phyloP scores from a whole-genome alignment of 106 monocot genomes.

The Ottelia alismoides region DNA sequence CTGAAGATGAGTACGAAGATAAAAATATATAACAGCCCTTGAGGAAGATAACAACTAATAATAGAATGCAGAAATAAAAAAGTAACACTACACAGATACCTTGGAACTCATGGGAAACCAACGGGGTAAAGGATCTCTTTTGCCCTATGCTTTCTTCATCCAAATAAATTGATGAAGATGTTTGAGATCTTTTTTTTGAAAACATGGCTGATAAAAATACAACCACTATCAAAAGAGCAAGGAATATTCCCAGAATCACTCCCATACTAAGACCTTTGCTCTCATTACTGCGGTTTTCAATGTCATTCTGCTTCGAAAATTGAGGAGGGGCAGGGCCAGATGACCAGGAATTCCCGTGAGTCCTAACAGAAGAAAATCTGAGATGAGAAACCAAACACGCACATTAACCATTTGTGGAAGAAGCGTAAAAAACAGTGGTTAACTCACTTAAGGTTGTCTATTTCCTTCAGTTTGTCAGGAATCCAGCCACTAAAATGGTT shows the following conservation, averaged over 20 bases:
- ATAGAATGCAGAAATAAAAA: no score
- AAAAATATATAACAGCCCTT: no score
- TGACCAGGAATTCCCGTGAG: conserved; percentile 61
- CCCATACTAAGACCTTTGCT: conserved; percentile 17
- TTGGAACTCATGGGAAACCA: conserved; percentile 19
- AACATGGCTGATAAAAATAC: conserved; percentile 30
- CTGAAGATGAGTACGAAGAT: no score
- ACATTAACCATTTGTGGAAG: no score
- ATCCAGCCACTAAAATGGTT: conserved; percentile 62
- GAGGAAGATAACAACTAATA: no score
- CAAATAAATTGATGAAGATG: conserved; percentile 32
- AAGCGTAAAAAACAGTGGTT: no score
- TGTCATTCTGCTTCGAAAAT: not conserved
- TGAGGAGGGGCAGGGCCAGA: conserved; percentile 37
- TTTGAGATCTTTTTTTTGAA: conserved; percentile 20
- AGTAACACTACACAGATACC: no score
- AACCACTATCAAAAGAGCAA: conserved; percentile 22
- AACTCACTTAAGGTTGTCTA: conserved; percentile 51
- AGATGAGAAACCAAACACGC: not conserved
- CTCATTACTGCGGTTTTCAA: not conserved
- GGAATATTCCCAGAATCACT: conserved; percentile 33
- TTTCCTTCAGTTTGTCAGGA: conserved; percentile 35
- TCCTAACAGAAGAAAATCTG: conserved; percentile 18
- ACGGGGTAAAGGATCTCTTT: conserved; percentile 13
- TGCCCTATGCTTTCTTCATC: conserved; percentile 24